A percentile compares a stretch with the other conserved stretches of the same genome.
These are phyloP conservation scores for Sparassis latifolia DNA, from an alignment of 1,284 basidiomycete species.

Conservation along the genomic window DNA sequence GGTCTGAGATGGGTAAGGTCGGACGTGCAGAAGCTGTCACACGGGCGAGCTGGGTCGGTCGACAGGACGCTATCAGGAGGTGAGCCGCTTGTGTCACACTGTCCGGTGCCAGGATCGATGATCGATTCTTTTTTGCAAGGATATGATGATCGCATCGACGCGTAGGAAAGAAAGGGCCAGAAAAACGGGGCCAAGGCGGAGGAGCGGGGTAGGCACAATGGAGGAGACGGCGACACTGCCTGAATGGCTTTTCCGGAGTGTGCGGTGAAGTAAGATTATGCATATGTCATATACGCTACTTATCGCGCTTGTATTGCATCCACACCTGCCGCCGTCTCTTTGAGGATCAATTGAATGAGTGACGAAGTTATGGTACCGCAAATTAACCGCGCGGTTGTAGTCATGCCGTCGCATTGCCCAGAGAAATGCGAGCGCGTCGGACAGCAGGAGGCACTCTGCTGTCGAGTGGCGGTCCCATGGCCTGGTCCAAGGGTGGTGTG, in stretches of 20 bases:
- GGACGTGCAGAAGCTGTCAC: constrained; percentile 76
- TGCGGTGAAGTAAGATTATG: not conserved
- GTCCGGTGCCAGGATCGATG: not conserved
- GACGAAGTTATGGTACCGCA: not conserved
- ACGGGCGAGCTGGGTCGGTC: constrained; percentile 65
- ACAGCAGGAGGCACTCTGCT: too few relatives aligned
- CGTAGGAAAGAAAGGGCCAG: constrained; percentile 15
- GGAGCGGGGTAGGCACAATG: constrained; percentile 1
- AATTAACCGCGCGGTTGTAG: not conserved
- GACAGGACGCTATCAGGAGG: constrained; percentile 69
- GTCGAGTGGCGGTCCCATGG: too few relatives aligned
- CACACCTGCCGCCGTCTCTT: not conserved
- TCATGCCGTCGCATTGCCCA: too few relatives aligned
- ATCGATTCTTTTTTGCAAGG: constrained; percentile 3
- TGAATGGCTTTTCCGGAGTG: not conserved
- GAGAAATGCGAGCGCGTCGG: too few relatives aligned
- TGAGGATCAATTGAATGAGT: not conserved
- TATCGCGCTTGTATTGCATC: not conserved
- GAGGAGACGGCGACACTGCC: not conserved
- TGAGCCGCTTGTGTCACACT: constrained; percentile 22
- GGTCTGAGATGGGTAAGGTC: constrained; percentile 77
- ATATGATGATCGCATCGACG: constrained; percentile 11
- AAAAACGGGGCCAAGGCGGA: not conserved
- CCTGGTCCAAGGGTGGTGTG: too few relatives aligned
- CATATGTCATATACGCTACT: not conserved